Conservation (phyloP, 345 rosid species). For the Turnera subulata region DNA sequence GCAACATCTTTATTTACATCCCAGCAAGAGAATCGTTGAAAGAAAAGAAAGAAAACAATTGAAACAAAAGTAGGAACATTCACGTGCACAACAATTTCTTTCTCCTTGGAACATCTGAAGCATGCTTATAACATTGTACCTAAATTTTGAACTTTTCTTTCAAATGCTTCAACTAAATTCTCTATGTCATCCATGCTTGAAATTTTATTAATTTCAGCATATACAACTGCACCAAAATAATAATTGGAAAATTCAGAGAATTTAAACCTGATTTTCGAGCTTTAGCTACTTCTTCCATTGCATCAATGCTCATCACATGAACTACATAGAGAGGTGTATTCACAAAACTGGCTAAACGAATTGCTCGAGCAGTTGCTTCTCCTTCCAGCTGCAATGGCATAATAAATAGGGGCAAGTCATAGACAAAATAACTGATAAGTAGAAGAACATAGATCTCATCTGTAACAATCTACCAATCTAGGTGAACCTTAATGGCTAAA, state of each 20-base stretch:
- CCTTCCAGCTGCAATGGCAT: constrained; percentile 68
- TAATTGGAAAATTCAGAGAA: background rate
- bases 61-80: too few species aligned
- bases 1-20: too few species aligned
- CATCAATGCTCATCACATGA: constrained; percentile 99
- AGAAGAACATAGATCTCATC: too few species aligned
- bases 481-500: too few species aligned
- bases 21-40: too few species aligned
- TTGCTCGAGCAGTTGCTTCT: constrained; percentile 95
- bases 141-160: background rate
- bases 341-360: constrained; percentile 83
- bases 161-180: background rate
- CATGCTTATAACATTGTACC: background rate
- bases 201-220: background rate
- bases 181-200: background rate
- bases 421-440: background rate
- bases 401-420: constrained; percentile 13
- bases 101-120: too few species aligned
- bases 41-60: too few species aligned
- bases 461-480: too few species aligned
- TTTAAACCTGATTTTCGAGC: constrained; percentile 81
- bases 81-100: too few species aligned
- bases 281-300: constrained; percentile 94
- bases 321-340: constrained; percentile 94
- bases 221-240: background rate